phyloP scores from a whole-genome alignment of 202 grass and related monocot species.

The Carex arenaria region DNA sequence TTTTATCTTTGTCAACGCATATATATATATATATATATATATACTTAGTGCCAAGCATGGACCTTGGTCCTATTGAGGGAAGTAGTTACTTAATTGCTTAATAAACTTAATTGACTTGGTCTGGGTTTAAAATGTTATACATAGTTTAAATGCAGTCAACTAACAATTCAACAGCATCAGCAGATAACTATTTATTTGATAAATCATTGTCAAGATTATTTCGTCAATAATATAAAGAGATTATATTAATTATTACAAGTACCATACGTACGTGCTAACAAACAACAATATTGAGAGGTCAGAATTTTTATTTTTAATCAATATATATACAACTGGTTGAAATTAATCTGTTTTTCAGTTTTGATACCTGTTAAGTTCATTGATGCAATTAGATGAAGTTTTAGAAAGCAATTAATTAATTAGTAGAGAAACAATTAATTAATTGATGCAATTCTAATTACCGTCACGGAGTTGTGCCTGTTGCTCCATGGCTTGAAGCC shows the following conservation, averaged over 20 bases:
- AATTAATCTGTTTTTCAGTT: not conserved
- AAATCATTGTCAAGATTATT: constrained; percentile 1
- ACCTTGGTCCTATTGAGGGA: not conserved
- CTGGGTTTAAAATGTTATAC: not conserved
- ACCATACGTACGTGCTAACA: constrained; percentile 4
- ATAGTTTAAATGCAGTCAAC: not conserved
- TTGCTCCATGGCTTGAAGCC: constrained; percentile 93
- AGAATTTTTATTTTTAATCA: too few species aligned
- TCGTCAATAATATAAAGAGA: not conserved
- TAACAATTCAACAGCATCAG: not conserved
- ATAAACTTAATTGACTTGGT: not conserved
- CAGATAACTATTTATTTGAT: not conserved
- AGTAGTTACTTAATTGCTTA: not conserved
- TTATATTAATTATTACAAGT: not conserved
- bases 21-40: constrained; percentile 21
- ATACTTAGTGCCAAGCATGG: constrained; percentile 31
- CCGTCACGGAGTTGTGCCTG: constrained; percentile 86
- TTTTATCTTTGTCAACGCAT: not conserved
- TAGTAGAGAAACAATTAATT: too few species aligned
- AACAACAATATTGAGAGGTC: not conserved
- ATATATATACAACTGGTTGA: not conserved
- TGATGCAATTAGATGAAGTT: not conserved
- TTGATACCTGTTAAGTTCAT: not conserved
- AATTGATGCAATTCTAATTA: constrained; percentile 9
- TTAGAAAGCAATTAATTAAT: not conserved